Percentiles rank a stretch among this genome's conserved stretches.
Evolutionary conservation across 164 flowering plant genomes (phyloP).

Genomic region (Pachysandra terminalis): DNA sequence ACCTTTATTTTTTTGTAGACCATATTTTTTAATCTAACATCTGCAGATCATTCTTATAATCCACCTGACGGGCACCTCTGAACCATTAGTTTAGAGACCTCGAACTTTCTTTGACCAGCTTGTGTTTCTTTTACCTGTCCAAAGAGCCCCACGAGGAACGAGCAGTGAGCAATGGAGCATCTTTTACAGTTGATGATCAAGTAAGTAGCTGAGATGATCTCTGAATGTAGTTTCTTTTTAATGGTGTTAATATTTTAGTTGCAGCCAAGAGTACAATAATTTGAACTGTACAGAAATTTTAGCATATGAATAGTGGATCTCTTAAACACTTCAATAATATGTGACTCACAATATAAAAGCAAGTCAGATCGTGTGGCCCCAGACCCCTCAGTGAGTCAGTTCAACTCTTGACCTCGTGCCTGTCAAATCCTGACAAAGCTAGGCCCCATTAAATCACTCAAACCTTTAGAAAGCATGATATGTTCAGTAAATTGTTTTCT

Average conservation of each 20-base stretch:
- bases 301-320: neutral
- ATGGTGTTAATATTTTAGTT: too few species aligned
- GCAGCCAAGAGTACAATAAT: too few species aligned
- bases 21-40: too few species aligned
- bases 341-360: neutral
- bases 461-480: neutral
- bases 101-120: neutral
- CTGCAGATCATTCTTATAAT: neutral
- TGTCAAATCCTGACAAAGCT: too few species aligned
- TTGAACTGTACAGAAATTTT: neutral
- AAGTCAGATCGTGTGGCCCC: too few species aligned
- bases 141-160: slow-evolving; percentile 27
- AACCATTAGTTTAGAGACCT: neutral
- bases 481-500: neutral
- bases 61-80: neutral
- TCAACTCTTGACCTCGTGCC: too few species aligned
- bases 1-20: neutral
- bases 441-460: too few species aligned
- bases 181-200: slow-evolving; percentile 30
- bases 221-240: too few species aligned
- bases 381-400: too few species aligned
- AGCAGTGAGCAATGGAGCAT: slow-evolving; percentile 20
- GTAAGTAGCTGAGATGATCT: slow-evolving; percentile 31
- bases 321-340: neutral
- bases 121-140: slow-evolving; percentile 6